phyloP scores from a whole-genome alignment of 345 rosid genomes.

The Melastoma malabathricum region DNA sequence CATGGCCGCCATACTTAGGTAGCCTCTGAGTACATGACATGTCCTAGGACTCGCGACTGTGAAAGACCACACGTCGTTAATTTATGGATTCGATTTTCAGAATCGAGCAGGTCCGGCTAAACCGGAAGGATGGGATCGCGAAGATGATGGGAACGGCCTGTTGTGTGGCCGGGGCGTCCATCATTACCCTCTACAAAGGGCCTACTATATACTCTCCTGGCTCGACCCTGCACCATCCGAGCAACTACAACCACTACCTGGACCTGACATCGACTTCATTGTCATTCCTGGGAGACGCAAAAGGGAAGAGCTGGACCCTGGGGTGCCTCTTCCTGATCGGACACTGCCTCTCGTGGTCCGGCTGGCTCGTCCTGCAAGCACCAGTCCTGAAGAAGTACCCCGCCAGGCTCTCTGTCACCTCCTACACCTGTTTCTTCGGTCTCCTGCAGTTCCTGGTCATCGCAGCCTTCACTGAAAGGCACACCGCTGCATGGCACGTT shows the following conservation, averaged over 20 bases:
- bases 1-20: conserved; percentile 83
- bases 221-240: conserved; percentile 25
- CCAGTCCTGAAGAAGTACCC: conserved; percentile 69
- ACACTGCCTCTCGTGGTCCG: conserved; percentile 79
- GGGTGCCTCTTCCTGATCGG: conserved; percentile 65
- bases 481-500: conserved; percentile 40
- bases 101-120: conserved; percentile 68
- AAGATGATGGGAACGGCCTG: conserved; percentile 63
- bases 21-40: conserved; percentile 1
- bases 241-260: background rate
- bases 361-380: conserved; percentile 78
- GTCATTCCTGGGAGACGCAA: conserved; percentile 45
- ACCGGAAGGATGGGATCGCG: conserved; percentile 77
- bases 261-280: conserved; percentile 4
- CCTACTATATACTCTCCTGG: conserved; percentile 62
- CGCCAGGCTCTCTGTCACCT: conserved; percentile 59
- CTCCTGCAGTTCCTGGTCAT: conserved; percentile 56
- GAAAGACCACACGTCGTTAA: background rate
- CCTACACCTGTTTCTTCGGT: conserved; percentile 58
- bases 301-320: conserved; percentile 59
- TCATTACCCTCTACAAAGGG: conserved; percentile 85
- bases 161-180: conserved; percentile 87
- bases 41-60: background rate
- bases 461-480: conserved; percentile 47
- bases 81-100: conserved; percentile 22